Evolutionary conservation across 1,139 yeast genomes (phyloP), one percentile per base, ranked within the genome.

Genomic region (Scheffersomyces illinoinensis): DNA sequence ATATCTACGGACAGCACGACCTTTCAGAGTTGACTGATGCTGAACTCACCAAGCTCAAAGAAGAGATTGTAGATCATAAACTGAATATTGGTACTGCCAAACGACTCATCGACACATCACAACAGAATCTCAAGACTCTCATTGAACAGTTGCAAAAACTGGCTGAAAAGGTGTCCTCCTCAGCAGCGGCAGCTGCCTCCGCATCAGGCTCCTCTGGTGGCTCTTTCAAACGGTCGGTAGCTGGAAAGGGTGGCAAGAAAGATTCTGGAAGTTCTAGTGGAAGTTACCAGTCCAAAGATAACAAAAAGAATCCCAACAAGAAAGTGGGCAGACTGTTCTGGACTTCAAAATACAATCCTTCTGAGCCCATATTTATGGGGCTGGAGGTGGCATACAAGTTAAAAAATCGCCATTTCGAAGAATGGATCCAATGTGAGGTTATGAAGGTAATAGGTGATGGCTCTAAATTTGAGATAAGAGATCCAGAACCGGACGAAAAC

Each of bases 341-440:
- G 66, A 73, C 75, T 2, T 78, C 84, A 18, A 76, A 77, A 55
- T 84, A 75, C 70, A 88, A 88, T 66, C 86, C 90, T 0, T 81
- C 83, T 53, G 90, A 85, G 53, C 88, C 90, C 0, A 80, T 90
- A 3, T 65, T 71, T 3, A 77, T 90, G 1, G 95, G 96, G 1
- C 84, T 95, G 0, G 97, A 91, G 65, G 98, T 95, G 1, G 99
- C 98, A 0, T 95, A 89, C 75, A 87, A 89, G 69, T 84, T 93
- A 20, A 84, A 84, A 61, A 85, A 85, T 64, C 82, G 89, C 50
- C 90, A 86, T 55, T 74, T 80, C 7, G 96, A 91, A 56, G 99
- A 95, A 69, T 96, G 99, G 99, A 93, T 96, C 66, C 97, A 93
- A 71, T 96, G 99, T 76, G 93, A 90, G 67, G 97, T 95, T 24